phyloP scores from a whole-genome alignment of 495 filamentous ascomycete species.

The Hypoxylon subgilvum region DNA sequence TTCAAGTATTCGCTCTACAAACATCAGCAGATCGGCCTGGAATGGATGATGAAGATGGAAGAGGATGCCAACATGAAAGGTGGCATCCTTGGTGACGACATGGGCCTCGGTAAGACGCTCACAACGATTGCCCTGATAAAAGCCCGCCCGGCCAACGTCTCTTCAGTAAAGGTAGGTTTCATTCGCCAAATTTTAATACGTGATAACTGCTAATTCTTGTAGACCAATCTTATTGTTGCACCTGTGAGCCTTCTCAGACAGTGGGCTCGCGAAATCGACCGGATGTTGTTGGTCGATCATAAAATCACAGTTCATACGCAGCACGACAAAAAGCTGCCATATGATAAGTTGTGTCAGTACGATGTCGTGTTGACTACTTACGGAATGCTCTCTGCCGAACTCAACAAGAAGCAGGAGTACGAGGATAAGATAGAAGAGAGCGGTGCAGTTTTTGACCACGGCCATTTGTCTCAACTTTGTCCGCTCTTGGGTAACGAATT shows the following conservation, averaged over 20 bases:
- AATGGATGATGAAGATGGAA: slow-evolving; percentile 81
- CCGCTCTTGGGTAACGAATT: slow-evolving; percentile 70
- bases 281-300: slow-evolving; percentile 77
- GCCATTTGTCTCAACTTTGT: not conserved
- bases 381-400: slow-evolving; percentile 75
- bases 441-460: slow-evolving; percentile 8
- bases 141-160: not conserved
- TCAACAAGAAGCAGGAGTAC: slow-evolving; percentile 54
- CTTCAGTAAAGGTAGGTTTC: slow-evolving; percentile 90
- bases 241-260: slow-evolving; percentile 88
- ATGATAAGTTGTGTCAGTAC: slow-evolving; percentile 61
- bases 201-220: slow-evolving; percentile 62
- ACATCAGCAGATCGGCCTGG: slow-evolving; percentile 77
- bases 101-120: slow-evolving; percentile 35
- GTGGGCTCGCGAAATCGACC: slow-evolving; percentile 63
- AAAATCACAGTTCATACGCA: slow-evolving; percentile 70
- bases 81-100: slow-evolving; percentile 68
- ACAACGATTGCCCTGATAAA: slow-evolving; percentile 17
- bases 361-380: slow-evolving; percentile 94
- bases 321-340: slow-evolving; percentile 55
- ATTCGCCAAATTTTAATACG: slow-evolving; percentile 70
- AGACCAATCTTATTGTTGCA: slow-evolving; percentile 87
- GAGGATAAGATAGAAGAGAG: slow-evolving; percentile 11
- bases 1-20: slow-evolving; percentile 70
- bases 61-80: slow-evolving; percentile 69